Evolutionary conservation across 306 rosid species (phyloP).

Genomic region (Citrullus colocynthis): DNA sequence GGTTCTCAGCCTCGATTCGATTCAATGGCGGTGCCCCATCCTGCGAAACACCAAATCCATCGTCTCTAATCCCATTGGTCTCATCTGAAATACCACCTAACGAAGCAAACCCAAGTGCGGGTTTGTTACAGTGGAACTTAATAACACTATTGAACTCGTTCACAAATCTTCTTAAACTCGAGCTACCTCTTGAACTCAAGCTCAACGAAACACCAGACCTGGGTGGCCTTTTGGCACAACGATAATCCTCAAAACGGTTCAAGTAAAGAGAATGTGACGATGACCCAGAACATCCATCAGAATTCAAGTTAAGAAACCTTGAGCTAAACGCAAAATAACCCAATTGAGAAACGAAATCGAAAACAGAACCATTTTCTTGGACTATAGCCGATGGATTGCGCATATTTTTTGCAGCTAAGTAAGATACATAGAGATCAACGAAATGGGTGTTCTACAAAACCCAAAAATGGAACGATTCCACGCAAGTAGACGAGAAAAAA

Average conservation of each 20-base stretch:
- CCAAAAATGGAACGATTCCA: not conserved
- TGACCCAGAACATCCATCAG: conserved; percentile 31
- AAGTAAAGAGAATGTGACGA: conserved; percentile 33
- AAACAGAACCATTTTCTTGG: conserved; percentile 31
- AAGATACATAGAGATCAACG: conserved; percentile 3
- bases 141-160: conserved; percentile 51
- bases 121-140: conserved; percentile 46
- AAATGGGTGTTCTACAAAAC: not conserved
- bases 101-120: conserved; percentile 79
- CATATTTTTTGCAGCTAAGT: conserved; percentile 24
- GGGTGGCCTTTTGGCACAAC: conserved; percentile 15
- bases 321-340: conserved; percentile 37
- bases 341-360: conserved; percentile 43
- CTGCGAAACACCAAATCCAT: conserved; percentile 14
- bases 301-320: conserved; percentile 12
- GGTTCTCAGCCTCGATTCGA: conserved; percentile 19
- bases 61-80: conserved; percentile 22
- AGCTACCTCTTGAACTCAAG: conserved; percentile 16
- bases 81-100: conserved; percentile 24
- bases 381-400: conserved; percentile 29
- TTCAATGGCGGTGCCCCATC: conserved; percentile 24
- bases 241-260: conserved; percentile 16
- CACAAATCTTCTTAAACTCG: conserved; percentile 26
- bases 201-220: conserved; percentile 32
- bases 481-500: not conserved